Evolutionary conservation across 306 rosid genomes (phyloP).

Genomic region (Betula pendula): DNA sequence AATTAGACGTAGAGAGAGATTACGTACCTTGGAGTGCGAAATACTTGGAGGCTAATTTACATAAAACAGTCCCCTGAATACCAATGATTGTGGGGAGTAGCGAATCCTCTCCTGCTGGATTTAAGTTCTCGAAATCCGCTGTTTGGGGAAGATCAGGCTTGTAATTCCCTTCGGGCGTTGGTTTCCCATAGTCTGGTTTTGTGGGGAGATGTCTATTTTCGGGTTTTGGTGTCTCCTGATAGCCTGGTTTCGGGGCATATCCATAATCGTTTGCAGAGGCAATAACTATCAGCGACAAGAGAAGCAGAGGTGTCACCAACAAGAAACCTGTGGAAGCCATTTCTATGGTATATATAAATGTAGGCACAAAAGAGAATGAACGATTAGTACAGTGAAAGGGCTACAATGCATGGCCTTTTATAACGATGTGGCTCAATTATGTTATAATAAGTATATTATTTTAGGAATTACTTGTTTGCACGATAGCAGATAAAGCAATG

Average conservation of each 20-base stretch:
- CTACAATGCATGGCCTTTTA: background rate
- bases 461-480: slow-evolving; percentile 26
- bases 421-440: background rate
- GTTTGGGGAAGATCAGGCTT: background rate
- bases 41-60: slow-evolving; percentile 18
- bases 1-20: no score
- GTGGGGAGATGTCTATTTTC: background rate
- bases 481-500: background rate
- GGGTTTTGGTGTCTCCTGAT: background rate
- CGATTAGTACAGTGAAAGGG: background rate
- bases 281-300: slow-evolving; percentile 11
- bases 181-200: background rate
- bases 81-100: slow-evolving; percentile 4
- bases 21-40: no score
- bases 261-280: background rate
- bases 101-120: background rate
- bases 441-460: background rate
- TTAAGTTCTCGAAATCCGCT: background rate
- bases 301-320: slow-evolving; percentile 14
- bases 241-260: background rate
- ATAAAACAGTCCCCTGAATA: slow-evolving; percentile 24
- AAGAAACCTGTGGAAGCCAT: slow-evolving; percentile 12
- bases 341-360: background rate
- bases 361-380: background rate
- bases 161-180: background rate